phyloP scores from a whole-genome alignment of 768 basidiomycete species.

The Amanita molliuscula region DNA sequence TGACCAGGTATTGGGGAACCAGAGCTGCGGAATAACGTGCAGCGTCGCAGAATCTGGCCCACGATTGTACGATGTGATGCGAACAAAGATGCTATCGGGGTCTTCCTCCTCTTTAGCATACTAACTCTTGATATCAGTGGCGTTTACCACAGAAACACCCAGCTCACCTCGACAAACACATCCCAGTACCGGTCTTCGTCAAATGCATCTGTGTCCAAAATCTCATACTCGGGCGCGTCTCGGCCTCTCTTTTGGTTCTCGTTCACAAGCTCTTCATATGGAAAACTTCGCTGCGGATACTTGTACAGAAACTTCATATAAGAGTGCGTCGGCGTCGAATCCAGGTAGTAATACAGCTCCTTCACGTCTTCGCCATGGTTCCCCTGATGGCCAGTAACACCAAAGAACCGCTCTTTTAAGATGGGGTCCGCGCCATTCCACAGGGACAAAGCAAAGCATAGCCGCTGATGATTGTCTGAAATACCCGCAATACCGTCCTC shows the following conservation, averaged over 20 bases:
- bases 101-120: constrained; percentile 97
- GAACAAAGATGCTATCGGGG: constrained; percentile 79
- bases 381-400: constrained; percentile 93
- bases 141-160: background rate
- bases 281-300: constrained; percentile 87
- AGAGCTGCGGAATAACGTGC: constrained; percentile 91
- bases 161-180: constrained; percentile 86
- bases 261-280: constrained; percentile 86
- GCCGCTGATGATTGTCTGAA: constrained; percentile 91
- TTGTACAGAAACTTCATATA: constrained; percentile 99
- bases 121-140: constrained; percentile 26
- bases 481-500: constrained; percentile 98
- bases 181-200: constrained; percentile 97
- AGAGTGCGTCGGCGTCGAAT: constrained; percentile 96
- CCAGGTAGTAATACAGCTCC: constrained; percentile 97
- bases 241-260: constrained; percentile 79
- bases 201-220: constrained; percentile 86
- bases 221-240: constrained; percentile 86
- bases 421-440: constrained; percentile 96
- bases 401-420: constrained; percentile 93
- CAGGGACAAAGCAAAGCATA: constrained; percentile 83
- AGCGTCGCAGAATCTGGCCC: constrained; percentile 91
- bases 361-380: constrained; percentile 99
- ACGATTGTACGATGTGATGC: constrained; percentile 94
- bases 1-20: constrained; percentile 99